These are phyloP conservation scores for Cadophora gregata DNA, from an alignment of 2,329 filamentous ascomycete species.

Conservation along the genomic window DNA sequence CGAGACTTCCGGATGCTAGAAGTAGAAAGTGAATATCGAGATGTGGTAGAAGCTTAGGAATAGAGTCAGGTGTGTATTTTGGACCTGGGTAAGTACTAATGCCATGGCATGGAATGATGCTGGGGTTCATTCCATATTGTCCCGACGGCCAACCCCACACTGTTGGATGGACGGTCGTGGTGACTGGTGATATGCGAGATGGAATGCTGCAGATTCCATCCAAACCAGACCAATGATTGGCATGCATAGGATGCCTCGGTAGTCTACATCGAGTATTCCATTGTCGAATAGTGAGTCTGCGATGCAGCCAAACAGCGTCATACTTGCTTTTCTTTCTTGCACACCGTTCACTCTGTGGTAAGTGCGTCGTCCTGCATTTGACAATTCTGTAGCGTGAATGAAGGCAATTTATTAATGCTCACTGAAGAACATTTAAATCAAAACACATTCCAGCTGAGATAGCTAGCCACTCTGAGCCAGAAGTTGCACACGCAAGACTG, in stretches of 20 bases:
- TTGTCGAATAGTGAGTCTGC: slow-evolving; percentile 24
- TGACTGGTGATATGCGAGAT: slow-evolving; percentile 6
- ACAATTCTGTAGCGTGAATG: neutral
- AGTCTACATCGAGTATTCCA: slow-evolving; percentile 23
- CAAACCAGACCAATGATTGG: slow-evolving; percentile 21
- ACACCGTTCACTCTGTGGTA: slow-evolving; percentile 3
- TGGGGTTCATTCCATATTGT: slow-evolving; percentile 11
- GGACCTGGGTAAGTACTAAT: neutral
- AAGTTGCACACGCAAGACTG: slow-evolving; percentile 21
- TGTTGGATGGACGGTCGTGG: neutral
- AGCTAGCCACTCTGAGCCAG: slow-evolving; percentile 19
- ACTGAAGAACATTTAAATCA: neutral
- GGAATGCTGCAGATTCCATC: slow-evolving; percentile 13
- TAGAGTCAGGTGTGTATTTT: slow-evolving; percentile 6
- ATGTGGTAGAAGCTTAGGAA: slow-evolving; percentile 17
- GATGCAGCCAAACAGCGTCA: slow-evolving; percentile 20
- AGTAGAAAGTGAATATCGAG: slow-evolving; percentile 5
- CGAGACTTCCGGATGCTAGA: neutral
- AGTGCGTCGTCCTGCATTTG: neutral
- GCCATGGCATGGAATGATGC: slow-evolving; percentile 11
- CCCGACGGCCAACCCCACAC: slow-evolving; percentile 18
- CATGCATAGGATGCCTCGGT: slow-evolving; percentile 14
- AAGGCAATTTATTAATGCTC: neutral
- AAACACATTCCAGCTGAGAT: slow-evolving; percentile 7
- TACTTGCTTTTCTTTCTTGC: slow-evolving; percentile 21